phyloP scores from a whole-genome alignment of 176 grass and related monocot genomes.

The Cenchrus fungigraminus region DNA sequence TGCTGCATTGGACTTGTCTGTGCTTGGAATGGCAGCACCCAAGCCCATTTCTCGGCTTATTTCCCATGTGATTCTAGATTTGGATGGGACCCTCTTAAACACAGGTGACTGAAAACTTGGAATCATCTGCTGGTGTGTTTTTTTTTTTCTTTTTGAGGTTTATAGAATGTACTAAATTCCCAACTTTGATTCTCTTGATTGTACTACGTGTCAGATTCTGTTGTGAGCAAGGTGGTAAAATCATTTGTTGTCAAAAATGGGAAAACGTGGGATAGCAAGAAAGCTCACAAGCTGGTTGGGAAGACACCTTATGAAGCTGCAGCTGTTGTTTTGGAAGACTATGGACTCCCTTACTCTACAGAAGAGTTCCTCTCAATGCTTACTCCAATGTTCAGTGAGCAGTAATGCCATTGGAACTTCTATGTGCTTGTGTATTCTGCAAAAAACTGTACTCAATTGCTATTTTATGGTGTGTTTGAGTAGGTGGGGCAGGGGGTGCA shows the following conservation, averaged over 20 bases:
- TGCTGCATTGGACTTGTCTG: slow-evolving; percentile 36
- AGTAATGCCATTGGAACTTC: slow-evolving; percentile 52
- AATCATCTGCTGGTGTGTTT: neutral
- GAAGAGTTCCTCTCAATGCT: slow-evolving; percentile 81
- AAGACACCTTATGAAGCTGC: slow-evolving; percentile 85
- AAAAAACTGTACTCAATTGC: slow-evolving; percentile 31
- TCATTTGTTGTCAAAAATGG: slow-evolving; percentile 73
- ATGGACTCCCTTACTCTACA: slow-evolving; percentile 73
- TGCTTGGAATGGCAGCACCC: slow-evolving; percentile 68
- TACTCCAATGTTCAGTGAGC: slow-evolving; percentile 76
- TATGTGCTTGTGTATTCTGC: slow-evolving; percentile 23
- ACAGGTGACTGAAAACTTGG: slow-evolving; percentile 63
- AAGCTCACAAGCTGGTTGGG: slow-evolving; percentile 71
- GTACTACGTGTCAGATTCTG: slow-evolving; percentile 63
- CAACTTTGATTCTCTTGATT: slow-evolving; percentile 27
- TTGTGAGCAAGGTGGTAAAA: slow-evolving; percentile 75
- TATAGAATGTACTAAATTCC: slow-evolving; percentile 8
- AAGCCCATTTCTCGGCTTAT: slow-evolving; percentile 51
- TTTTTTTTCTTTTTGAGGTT: neutral
- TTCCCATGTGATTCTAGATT: slow-evolving; percentile 92
- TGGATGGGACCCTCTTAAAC: slow-evolving; percentile 96
- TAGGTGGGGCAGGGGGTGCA: neutral
- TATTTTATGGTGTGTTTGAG: neutral
- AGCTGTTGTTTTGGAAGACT: slow-evolving; percentile 74
- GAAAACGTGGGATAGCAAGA: slow-evolving; percentile 83